phyloP scores from a whole-genome alignment of 805 yeast species.

The Yamadazyma paraphyllophila region DNA sequence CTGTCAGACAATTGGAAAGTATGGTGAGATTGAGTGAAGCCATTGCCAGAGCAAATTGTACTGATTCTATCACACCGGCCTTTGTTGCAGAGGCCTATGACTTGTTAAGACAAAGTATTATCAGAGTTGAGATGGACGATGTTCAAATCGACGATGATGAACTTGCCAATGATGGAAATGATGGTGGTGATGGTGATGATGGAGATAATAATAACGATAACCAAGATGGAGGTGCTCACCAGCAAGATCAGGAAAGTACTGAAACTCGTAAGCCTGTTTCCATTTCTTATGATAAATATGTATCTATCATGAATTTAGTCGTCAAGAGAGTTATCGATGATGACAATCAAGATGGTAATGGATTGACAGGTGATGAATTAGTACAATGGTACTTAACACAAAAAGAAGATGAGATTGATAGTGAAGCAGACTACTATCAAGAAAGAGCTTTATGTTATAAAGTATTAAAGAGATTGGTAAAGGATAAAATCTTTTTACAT shows the following conservation, averaged over 20 bases:
- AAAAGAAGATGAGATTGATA: slow-evolving; percentile 65
- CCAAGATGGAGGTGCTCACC: slow-evolving; percentile 11
- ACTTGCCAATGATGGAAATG: slow-evolving; percentile 17
- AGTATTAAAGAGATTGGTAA: slow-evolving; percentile 78
- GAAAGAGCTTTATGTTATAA: slow-evolving; percentile 74
- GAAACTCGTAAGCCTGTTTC: slow-evolving; percentile 29
- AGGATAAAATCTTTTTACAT: slow-evolving; percentile 77
- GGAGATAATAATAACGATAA: slow-evolving; percentile 11
- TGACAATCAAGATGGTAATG: slow-evolving; percentile 51
- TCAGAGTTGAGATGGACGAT: slow-evolving; percentile 92
- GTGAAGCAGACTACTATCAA: slow-evolving; percentile 66
- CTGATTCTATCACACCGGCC: slow-evolving; percentile 76
- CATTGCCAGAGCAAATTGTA: slow-evolving; percentile 94
- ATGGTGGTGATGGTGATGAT: slow-evolving; percentile 19
- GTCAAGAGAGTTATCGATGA: slow-evolving; percentile 62
- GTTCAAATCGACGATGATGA: slow-evolving; percentile 74
- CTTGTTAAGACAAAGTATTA: slow-evolving; percentile 83
- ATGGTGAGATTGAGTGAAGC: slow-evolving; percentile 93
- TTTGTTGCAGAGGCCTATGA: slow-evolving; percentile 94
- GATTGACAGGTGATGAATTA: slow-evolving; percentile 64
- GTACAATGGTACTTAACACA: slow-evolving; percentile 80
- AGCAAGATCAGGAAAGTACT: slow-evolving; percentile 4
- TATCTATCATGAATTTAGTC: slow-evolving; percentile 75
- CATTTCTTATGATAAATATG: slow-evolving; percentile 83
- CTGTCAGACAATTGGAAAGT: slow-evolving; percentile 94